Evolutionary conservation across 1,284 basidiomycete species (phyloP), one percentile per base, ranked within the genome.

Genomic region (Vanrija sp.): DNA sequence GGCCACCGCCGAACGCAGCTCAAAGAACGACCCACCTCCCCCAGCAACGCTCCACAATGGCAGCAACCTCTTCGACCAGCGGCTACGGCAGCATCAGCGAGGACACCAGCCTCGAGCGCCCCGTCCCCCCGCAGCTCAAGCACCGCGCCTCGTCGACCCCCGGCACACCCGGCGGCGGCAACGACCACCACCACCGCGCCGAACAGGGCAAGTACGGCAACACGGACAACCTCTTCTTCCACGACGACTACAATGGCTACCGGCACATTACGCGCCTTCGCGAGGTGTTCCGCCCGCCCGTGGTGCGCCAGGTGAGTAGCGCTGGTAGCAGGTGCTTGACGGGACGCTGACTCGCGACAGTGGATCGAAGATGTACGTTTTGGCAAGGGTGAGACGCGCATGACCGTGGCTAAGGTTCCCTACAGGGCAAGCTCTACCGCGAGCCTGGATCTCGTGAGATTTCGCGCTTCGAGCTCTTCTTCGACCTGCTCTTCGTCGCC

Each of bases 401-500:
- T 31, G 10, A 31, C 27, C 27, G 6, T 6, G n/a, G n/a, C n/a
- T n/a, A n/a, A n/a, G n/a, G n/a, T 6, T 6, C 10, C 6, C 10
- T 31, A 22, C 20, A 62, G 38, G 65, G 65, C 37, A 63, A 62
- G 35, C 57, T 68, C 1, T 59, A 67, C 46, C 62, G 68, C 35
- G 68, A 71, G 49, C 46, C 57, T 1, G 48, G 51, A 0, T 46
- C 59, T n/a, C 55, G 66, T 15, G 65, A 67, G 39, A 51, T 63
- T 3, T 60, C 65, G 3, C 71, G 56, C 47, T 68, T 76, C 49
- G 73, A 78, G 61, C 68, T 78, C 12, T 78, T 78, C 64, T 76
- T 77, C 50, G 76, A 78, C 53, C 60, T 78, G 37, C 57, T 77
- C 1, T 78, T 73, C 52, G 76, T 78, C 19, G 76, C 71, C 10